Evolutionary conservation across 345 rosid species (phyloP), one percentile per base, ranked within the genome.

Genomic region (Hypericum perforatum): DNA sequence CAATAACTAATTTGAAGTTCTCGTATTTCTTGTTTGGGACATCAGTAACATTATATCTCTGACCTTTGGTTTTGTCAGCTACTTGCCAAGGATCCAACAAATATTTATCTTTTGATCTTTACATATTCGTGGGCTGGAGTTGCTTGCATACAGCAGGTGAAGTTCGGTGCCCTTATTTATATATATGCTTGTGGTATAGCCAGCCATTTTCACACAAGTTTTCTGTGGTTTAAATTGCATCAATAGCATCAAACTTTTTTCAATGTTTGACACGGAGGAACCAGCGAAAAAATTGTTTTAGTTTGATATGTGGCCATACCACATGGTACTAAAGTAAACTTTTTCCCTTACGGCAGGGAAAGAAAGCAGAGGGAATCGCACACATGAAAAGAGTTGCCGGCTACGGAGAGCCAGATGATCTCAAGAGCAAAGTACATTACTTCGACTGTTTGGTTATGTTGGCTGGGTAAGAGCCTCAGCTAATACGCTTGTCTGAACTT

Each of bases 41-140:
- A 22, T 22, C 32, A 22, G 32, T 22, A 22, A 22, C 32, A 22
- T 22, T 22, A 22, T 22, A 22, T 22, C 32, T 22, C 32, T 22
- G 32, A 22, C 32, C 32, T 22, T 22, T 22, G 32, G 32, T 22
- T 22, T 22, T 22, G 32, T 22, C 32, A 22, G 37, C 67, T 56
- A 54, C 63, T 64, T 61, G 57, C 65, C 51, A 66, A 73, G 13
- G 57, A 74, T 66, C 79, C 78, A 39, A 66, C 74, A 43, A 77
- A 84, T 62, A 54, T 77, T 9, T 82, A 82, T 75, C 85, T 72
- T 57, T 74, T 85, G 14, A 81, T 91, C 62, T 67, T 79, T 46
- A 80, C 95, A 51, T 91, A 88, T 16, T 84, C 78, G 48, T 83
- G 83, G 84, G 92, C 98, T 43, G 98, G 96, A 45, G 61, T 76